A percentile compares a stretch with the other conserved stretches of the same genome.
These are phyloP conservation scores for Lichenothelia convexa DNA, from an alignment of 495 filamentous ascomycete genomes.

Conservation along the genomic window DNA sequence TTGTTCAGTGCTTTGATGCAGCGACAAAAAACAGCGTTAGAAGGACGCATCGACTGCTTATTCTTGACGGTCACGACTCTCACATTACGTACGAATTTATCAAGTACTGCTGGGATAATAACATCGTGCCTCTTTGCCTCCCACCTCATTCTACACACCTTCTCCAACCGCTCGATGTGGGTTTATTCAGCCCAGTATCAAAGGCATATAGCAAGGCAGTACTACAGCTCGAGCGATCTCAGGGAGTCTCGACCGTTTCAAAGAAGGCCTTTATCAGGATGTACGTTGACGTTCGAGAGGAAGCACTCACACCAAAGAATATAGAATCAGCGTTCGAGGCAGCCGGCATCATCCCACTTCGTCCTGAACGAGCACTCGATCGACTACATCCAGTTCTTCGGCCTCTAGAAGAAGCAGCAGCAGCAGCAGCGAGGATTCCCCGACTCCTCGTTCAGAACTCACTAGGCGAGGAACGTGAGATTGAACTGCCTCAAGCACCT, in stretches of 20 bases:
- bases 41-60: conserved; percentile 2
- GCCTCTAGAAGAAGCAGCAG: too few relatives aligned
- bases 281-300: background rate
- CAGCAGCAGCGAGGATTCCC: too few relatives aligned
- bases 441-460: too few relatives aligned
- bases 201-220: conserved; percentile 1
- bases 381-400: too few relatives aligned
- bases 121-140: conserved; percentile 6
- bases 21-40: conserved; percentile 4
- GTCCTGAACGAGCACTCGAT: background rate
- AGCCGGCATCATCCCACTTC: background rate
- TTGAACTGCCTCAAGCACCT: too few relatives aligned
- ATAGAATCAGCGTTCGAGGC: background rate
- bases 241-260: background rate
- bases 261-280: background rate
- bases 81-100: conserved; percentile 11
- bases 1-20: conserved; percentile 9
- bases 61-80: conserved; percentile 10
- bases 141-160: conserved; percentile 10
- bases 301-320: background rate
- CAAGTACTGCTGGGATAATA: conserved; percentile 4
- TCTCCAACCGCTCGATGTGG: conserved; percentile 10
- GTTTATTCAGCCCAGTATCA: conserved; percentile 7
- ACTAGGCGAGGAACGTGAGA: too few relatives aligned
- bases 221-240: background rate